These are phyloP conservation scores for Neonectria ditissima DNA, from an alignment of 2,329 filamentous ascomycete species.

Conservation along the genomic window DNA sequence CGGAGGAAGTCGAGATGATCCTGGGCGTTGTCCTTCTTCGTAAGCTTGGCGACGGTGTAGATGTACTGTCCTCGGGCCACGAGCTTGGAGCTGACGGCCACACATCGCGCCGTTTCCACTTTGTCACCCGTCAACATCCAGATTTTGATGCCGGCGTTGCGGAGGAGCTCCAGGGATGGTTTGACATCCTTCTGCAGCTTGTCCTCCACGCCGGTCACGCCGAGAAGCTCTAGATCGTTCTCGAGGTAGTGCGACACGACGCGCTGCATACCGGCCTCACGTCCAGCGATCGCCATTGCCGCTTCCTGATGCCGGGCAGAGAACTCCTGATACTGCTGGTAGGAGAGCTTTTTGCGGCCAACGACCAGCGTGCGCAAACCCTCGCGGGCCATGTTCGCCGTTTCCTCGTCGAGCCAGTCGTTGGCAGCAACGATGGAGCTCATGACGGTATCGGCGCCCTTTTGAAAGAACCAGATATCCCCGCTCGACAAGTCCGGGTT, in stretches of 20 bases:
- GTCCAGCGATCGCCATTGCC: slow-evolving; percentile 80
- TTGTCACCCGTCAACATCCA: slow-evolving; percentile 99
- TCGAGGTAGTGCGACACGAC: slow-evolving; percentile 87
- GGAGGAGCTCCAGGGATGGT: slow-evolving; percentile 90
- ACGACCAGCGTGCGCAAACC: slow-evolving; percentile 94
- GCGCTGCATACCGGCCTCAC: slow-evolving; percentile 84
- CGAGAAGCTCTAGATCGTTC: slow-evolving; percentile 87
- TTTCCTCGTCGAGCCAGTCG: slow-evolving; percentile 99
- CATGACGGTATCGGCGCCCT: slow-evolving; percentile 99
- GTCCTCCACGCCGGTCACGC: slow-evolving; percentile 98
- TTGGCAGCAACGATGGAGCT: slow-evolving; percentile 93
- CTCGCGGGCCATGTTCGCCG: slow-evolving; percentile 99
- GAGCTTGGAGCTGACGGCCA: slow-evolving; percentile 93
- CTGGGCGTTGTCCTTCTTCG: slow-evolving; percentile 84
- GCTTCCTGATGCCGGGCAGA: slow-evolving; percentile 80
- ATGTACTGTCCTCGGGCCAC: slow-evolving; percentile 96
- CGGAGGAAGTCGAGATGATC: slow-evolving; percentile 90
- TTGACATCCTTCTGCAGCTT: slow-evolving; percentile 97
- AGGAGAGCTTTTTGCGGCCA: slow-evolving; percentile 87
- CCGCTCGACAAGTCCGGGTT: slow-evolving; percentile 66
- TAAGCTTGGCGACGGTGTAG: slow-evolving; percentile 89
- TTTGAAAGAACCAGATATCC: slow-evolving; percentile 99
- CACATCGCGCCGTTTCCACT: slow-evolving; percentile 95
- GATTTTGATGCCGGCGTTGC: slow-evolving; percentile 98
- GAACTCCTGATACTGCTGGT: slow-evolving; percentile 85